Evolutionary conservation across 768 basidiomycete genomes (phyloP).

Genomic region (Boletus rubescentipes): DNA sequence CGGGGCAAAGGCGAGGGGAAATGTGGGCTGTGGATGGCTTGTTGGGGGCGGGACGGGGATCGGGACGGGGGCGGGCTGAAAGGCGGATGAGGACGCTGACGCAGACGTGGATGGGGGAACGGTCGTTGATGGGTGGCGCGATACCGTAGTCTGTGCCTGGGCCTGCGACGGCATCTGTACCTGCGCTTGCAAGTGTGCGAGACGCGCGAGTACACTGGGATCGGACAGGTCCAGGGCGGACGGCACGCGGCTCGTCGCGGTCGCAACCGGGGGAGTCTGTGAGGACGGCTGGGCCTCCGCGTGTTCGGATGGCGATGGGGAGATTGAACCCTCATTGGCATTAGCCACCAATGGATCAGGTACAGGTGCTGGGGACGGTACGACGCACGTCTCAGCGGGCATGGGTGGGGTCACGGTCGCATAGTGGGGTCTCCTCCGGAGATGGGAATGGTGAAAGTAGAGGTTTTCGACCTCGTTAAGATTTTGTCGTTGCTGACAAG

Average conservation of each 20-base stretch:
- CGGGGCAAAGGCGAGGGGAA: not conserved
- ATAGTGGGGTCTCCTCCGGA: slow-evolving; percentile 33
- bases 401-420: not conserved
- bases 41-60: not conserved
- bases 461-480: slow-evolving; percentile 82
- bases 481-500: slow-evolving; percentile 65
- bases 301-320: slow-evolving; percentile 7
- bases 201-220: slow-evolving; percentile 22
- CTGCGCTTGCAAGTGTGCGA: slow-evolving; percentile 27
- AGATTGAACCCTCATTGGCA: not conserved
- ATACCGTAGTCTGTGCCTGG: not conserved
- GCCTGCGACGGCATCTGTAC: slow-evolving; percentile 6
- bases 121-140: slow-evolving; percentile 4
- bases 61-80: not conserved
- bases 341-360: slow-evolving; percentile 16
- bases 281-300: slow-evolving; percentile 1
- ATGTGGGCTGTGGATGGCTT: slow-evolving; percentile 14
- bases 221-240: slow-evolving; percentile 23
- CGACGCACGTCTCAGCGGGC: slow-evolving; percentile 4
- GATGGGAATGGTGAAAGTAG: slow-evolving; percentile 73
- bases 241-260: not conserved
- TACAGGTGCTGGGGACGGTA: slow-evolving; percentile 14
- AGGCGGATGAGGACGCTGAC: not conserved
- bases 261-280: not conserved
- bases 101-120: not conserved